These are phyloP conservation scores for Cyberlindnera xylosilytica DNA, from an alignment of 805 yeast genomes.

Conservation along the genomic window DNA sequence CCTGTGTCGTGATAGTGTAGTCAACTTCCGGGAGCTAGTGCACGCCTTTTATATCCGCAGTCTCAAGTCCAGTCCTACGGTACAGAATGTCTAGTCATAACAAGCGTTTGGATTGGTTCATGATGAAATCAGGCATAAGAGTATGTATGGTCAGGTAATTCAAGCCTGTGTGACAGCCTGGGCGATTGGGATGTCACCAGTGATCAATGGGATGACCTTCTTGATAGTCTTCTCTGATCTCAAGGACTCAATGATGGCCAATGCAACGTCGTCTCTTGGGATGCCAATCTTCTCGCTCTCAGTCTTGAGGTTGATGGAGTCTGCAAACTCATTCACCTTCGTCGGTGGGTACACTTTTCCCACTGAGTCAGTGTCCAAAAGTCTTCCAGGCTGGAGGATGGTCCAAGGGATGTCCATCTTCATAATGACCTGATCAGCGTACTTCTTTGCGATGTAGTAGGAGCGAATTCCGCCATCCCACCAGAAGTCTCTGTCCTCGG, in stretches of 20 bases:
- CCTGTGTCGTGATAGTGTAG: no score
- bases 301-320: background rate
- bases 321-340: slow-evolving; percentile 16
- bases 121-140: no score
- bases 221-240: slow-evolving; percentile 36
- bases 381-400: slow-evolving; percentile 51
- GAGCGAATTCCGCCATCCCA: slow-evolving; percentile 37
- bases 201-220: slow-evolving; percentile 41
- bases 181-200: slow-evolving; percentile 35
- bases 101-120: no score
- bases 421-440: slow-evolving; percentile 51
- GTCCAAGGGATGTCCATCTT: slow-evolving; percentile 42
- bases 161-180: slow-evolving; percentile 15
- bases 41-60: no score
- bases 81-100: no score
- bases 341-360: slow-evolving; percentile 41
- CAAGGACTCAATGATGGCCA: slow-evolving; percentile 37
- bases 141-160: no score
- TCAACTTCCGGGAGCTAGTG: no score
- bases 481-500: slow-evolving; percentile 48
- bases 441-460: slow-evolving; percentile 59
- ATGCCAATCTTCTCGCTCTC: slow-evolving; percentile 8
- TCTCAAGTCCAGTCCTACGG: no score
- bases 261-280: slow-evolving; percentile 56
- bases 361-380: slow-evolving; percentile 38